Conservation (phyloP, 108 stramenopile genomes). For the Discostella stelligeroides region DNA sequence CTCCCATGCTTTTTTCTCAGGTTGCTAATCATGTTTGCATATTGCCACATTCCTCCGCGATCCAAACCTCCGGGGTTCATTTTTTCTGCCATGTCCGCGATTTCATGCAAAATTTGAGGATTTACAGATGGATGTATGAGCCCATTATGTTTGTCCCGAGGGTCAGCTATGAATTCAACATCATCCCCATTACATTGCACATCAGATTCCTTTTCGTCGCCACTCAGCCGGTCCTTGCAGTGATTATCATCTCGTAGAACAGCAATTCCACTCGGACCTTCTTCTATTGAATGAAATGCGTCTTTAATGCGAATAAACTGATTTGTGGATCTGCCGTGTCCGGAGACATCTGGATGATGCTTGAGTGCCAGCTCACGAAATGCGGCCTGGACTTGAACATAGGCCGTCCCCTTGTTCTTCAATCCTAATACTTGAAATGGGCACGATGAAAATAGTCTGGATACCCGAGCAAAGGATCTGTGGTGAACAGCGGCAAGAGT, state of each 20-base stretch:
- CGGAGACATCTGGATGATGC: constrained; percentile 35
- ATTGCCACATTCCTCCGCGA: constrained; percentile 48
- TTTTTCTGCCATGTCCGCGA: constrained; percentile 25
- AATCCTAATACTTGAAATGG: constrained; percentile 39
- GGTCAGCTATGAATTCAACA: background rate
- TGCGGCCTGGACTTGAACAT: constrained; percentile 27
- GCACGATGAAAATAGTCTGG: constrained; percentile 37
- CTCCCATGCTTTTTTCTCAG: too few species aligned
- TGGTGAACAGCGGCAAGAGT: too few species aligned
- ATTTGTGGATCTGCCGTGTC: background rate
- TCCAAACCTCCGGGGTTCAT: constrained; percentile 48
- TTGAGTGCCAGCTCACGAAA: constrained; percentile 39
- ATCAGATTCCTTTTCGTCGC: background rate
- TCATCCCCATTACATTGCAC: background rate
- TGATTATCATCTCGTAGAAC: constrained; percentile 15
- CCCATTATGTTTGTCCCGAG: constrained; percentile 2
- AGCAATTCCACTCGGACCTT: constrained; percentile 31
- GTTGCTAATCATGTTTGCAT: constrained; percentile 38
- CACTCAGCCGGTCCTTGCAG: background rate
- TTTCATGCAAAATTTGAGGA: constrained; percentile 37
- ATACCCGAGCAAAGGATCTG: too few species aligned
- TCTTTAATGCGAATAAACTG: constrained; percentile 29
- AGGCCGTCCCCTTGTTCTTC: constrained; percentile 13
- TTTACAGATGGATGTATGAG: constrained; percentile 42
- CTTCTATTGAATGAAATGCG: constrained; percentile 39